Percentiles rank a stretch among this genome's conserved stretches.
Evolutionary conservation across 2,329 filamentous ascomycete species (phyloP).

Genomic region (Mariannaea elegans): DNA sequence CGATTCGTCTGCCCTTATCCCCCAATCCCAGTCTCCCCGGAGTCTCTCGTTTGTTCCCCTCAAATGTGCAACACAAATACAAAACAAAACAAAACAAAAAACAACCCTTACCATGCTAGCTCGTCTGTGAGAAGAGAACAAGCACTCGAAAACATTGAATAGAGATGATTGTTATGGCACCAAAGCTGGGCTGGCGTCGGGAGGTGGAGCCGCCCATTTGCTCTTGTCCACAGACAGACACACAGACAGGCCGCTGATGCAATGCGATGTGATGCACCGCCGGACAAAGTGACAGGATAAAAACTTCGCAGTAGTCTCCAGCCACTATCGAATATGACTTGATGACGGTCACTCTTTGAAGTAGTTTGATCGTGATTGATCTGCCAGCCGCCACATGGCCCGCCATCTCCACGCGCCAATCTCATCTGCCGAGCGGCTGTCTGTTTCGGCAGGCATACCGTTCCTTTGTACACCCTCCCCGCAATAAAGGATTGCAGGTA

Average conservation of each 20-base stretch:
- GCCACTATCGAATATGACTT: background rate
- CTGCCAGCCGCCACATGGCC: conserved; percentile 18
- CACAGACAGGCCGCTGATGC: background rate
- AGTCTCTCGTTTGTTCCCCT: background rate
- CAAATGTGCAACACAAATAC: background rate
- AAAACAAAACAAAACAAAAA: no score
- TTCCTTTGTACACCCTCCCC: background rate
- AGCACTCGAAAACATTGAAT: background rate
- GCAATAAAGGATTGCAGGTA: conserved; percentile 1
- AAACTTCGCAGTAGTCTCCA: background rate
- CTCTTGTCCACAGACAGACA: background rate
- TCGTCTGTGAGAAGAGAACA: background rate
- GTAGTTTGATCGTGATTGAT: conserved; percentile 9
- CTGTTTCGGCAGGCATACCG: conserved; percentile 16
- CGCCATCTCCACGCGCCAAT: conserved; percentile 23
- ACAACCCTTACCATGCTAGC: background rate
- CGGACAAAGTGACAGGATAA: background rate
- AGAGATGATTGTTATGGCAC: background rate
- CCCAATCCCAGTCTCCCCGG: background rate
- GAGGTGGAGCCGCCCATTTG: background rate
- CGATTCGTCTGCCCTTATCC: background rate
- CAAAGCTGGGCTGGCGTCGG: background rate
- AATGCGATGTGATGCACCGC: background rate
- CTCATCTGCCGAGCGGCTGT: conserved; percentile 26
- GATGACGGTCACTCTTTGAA: conserved; percentile 1